Conservation (phyloP, 768 basidiomycete species). For the Boletus speciosus region DNA sequence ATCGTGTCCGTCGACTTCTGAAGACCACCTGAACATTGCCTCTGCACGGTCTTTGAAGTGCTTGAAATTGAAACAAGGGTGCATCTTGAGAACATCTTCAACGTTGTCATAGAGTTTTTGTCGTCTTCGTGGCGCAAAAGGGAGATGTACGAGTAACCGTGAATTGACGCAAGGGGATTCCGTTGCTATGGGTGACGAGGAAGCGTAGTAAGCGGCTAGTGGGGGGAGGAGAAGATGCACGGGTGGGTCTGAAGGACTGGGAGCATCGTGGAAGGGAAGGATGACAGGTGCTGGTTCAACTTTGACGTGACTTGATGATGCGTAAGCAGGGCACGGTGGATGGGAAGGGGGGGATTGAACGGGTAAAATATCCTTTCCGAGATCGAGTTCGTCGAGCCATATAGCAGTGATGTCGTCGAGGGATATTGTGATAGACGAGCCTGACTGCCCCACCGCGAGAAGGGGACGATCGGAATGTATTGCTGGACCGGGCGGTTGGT, state of each 20-base stretch:
- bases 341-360: slow-evolving; percentile 14
- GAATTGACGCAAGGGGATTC: slow-evolving; percentile 36
- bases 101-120: slow-evolving; percentile 38
- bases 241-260: slow-evolving; percentile 18
- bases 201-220: slow-evolving; percentile 17
- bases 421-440: slow-evolving; percentile 50
- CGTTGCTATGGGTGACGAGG: slow-evolving; percentile 21
- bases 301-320: slow-evolving; percentile 27
- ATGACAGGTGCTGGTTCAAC: slow-evolving; percentile 31
- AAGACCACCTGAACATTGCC: slow-evolving; percentile 42
- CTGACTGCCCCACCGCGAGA: slow-evolving; percentile 36
- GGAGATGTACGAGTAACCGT: slow-evolving; percentile 38
- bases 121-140: slow-evolving; percentile 36
- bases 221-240: slow-evolving; percentile 21
- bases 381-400: slow-evolving; percentile 58
- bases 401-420: slow-evolving; percentile 56
- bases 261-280: slow-evolving; percentile 22
- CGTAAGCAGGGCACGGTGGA: slow-evolving; percentile 14
- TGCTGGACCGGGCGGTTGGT: slow-evolving; percentile 13
- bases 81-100: slow-evolving; percentile 43
- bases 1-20: slow-evolving; percentile 27
- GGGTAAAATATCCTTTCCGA: slow-evolving; percentile 26
- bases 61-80: slow-evolving; percentile 49
- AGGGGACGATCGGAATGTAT: slow-evolving; percentile 27
- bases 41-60: slow-evolving; percentile 45